Evolutionary conservation across 1,284 basidiomycete genomes (phyloP).

Genomic region (Pseudozyma tsukubaensis): DNA sequence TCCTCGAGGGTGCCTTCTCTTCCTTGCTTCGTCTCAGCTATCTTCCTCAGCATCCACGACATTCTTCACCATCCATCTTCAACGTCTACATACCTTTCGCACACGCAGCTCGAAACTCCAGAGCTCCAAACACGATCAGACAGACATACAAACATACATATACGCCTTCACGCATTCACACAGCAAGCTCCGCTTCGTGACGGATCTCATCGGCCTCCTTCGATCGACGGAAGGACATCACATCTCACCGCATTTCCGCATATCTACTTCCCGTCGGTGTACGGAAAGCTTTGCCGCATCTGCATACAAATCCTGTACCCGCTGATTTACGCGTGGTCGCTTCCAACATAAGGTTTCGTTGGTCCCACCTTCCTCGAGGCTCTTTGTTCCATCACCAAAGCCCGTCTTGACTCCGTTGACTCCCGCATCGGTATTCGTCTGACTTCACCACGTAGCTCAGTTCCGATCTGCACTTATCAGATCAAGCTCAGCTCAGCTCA

Average conservation of each 20-base stretch:
- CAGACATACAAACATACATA: too few relatives aligned
- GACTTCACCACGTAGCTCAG: not conserved
- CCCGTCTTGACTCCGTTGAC: not conserved
- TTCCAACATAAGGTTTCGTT: not conserved
- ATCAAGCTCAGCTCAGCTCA: not conserved
- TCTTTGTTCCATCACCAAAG: not conserved
- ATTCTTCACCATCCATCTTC: too few relatives aligned
- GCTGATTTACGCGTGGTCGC: not conserved
- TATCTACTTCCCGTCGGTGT: constrained; percentile 1
- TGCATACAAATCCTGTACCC: not conserved
- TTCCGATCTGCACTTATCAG: constrained; percentile 4
- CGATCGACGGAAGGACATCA: not conserved
- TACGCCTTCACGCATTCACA: too few relatives aligned
- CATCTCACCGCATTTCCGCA: too few relatives aligned
- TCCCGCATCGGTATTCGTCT: not conserved
- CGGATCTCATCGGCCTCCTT: not conserved
- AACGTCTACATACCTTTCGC: too few relatives aligned
- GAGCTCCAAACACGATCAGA: too few relatives aligned
- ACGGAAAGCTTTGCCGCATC: not conserved
- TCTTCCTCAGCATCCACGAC: too few relatives aligned
- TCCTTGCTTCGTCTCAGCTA: too few relatives aligned
- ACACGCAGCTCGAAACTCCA: too few relatives aligned
- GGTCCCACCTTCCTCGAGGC: too few relatives aligned
- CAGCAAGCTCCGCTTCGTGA: not conserved
- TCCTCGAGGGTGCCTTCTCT: too few relatives aligned